Conservation (phyloP, 352 stramenopile genomes). For the Globisporangium alternatum region DNA sequence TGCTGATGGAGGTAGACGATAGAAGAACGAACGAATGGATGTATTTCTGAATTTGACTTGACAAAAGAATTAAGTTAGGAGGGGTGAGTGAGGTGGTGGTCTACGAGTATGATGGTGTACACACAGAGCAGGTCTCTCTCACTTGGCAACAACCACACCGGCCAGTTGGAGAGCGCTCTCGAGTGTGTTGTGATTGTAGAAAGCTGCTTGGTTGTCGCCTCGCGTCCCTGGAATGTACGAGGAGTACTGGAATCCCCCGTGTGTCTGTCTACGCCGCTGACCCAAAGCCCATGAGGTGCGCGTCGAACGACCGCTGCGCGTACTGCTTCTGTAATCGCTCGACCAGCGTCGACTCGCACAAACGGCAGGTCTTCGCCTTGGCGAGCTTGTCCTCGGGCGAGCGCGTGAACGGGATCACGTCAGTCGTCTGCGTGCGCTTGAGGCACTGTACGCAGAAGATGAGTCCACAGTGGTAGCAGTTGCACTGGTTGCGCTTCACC, state of each 20-base stretch:
- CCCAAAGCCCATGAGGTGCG: conserved; percentile 54
- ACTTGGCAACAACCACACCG: not conserved
- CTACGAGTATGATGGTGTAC: not conserved
- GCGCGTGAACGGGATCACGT: conserved; percentile 55
- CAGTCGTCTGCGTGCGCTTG: conserved; percentile 37
- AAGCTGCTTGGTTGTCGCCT: not conserved
- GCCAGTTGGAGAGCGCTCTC: not conserved
- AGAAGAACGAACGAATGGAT: not conserved
- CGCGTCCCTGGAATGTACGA: conserved; percentile 8
- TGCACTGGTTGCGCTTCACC: conserved; percentile 50
- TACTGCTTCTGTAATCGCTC: conserved; percentile 56
- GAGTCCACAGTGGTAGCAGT: conserved; percentile 83
- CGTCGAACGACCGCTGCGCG: conserved; percentile 50
- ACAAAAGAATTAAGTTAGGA: conserved; percentile 13
- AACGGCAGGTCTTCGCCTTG: conserved; percentile 59
- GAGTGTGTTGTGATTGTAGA: not conserved
- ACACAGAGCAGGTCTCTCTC: conserved; percentile 1
- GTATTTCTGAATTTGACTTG: conserved; percentile 1
- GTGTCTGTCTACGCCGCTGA: not conserved
- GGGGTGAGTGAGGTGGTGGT: not conserved
- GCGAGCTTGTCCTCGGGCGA: conserved; percentile 47
- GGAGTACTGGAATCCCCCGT: not conserved
- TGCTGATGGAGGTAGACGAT: not conserved
- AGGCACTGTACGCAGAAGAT: conserved; percentile 72
- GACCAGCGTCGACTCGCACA: conserved; percentile 58